phyloP scores from a whole-genome alignment of 768 basidiomycete genomes.

The Phaeotremella skinneri region DNA sequence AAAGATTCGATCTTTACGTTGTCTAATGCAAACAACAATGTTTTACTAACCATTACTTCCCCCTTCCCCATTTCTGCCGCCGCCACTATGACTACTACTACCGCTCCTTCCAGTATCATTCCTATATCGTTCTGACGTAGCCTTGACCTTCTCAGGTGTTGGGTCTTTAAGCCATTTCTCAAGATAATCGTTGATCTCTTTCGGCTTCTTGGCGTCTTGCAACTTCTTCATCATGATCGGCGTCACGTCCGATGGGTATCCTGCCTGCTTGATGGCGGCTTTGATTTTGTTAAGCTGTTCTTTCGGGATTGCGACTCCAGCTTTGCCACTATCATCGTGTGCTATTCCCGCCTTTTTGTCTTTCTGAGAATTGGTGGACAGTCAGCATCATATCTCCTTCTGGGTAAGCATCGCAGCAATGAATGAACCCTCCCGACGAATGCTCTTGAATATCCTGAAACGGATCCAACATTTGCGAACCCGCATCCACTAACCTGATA shows the following conservation, averaged over 20 bases:
- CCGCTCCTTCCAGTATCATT: not conserved
- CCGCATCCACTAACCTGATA: not conserved
- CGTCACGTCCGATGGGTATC: not conserved
- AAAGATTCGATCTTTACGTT: not conserved
- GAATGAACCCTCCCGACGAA: too few relatives aligned
- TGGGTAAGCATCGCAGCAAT: too few relatives aligned
- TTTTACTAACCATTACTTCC: too few relatives aligned
- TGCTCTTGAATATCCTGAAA: too few relatives aligned
- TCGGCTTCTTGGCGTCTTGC: not conserved
- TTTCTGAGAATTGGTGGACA: too few relatives aligned
- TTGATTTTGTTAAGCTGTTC: constrained; percentile 5
- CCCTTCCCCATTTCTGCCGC: not conserved
- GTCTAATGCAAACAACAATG: too few relatives aligned
- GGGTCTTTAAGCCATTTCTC: not conserved
- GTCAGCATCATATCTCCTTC: too few relatives aligned
- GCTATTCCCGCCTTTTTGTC: too few relatives aligned
- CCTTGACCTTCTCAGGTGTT: not conserved
- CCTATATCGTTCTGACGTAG: not conserved
- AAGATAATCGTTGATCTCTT: not conserved
- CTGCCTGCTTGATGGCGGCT: not conserved
- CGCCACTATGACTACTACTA: not conserved
- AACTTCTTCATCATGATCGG: not conserved
- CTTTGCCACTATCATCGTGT: too few relatives aligned
- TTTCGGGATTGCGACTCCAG: not conserved
- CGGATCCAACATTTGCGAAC: too few relatives aligned